Evolutionary conservation across 1,139 yeast species (phyloP).

Genomic region (Geotrichum klebahnii): DNA sequence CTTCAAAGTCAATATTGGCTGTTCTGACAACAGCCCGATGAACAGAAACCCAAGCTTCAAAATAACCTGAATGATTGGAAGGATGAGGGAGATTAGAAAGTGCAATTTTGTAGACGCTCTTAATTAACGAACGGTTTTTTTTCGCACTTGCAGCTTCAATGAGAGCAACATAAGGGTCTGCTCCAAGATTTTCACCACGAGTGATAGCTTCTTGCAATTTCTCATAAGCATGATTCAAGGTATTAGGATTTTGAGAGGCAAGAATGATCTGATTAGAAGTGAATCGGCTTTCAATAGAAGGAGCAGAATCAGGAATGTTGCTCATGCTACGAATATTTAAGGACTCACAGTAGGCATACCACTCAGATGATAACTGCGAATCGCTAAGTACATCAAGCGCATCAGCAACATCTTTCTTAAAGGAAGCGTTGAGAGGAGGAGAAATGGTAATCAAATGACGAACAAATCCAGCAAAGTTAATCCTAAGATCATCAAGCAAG

Average conservation of each 20-base stretch:
- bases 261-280: constrained; percentile 28
- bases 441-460: constrained; percentile 21
- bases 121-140: constrained; percentile 15
- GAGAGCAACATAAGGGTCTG: constrained; percentile 29
- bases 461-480: constrained; percentile 25
- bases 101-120: constrained; percentile 25
- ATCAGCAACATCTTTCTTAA: constrained; percentile 10
- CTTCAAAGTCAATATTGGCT: constrained; percentile 29
- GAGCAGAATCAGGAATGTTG: neutral
- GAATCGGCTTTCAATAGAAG: constrained; percentile 8
- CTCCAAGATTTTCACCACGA: constrained; percentile 25
- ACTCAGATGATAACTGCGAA: constrained; percentile 6
- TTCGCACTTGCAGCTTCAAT: constrained; percentile 28
- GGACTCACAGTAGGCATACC: constrained; percentile 20
- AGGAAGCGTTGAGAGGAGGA: constrained; percentile 10
- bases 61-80: constrained; percentile 28
- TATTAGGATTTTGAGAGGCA: constrained; percentile 24
- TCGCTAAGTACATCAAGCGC: constrained; percentile 15
- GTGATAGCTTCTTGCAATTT: constrained; percentile 27
- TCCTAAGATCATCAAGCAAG: constrained; percentile 22
- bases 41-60: constrained; percentile 33
- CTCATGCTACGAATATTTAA: neutral
- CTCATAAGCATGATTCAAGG: constrained; percentile 29
- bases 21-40: constrained; percentile 31
- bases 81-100: constrained; percentile 32